Base-by-base conservation (phyloP, 306 rosid genomes). In the Corylus americana region DNA sequence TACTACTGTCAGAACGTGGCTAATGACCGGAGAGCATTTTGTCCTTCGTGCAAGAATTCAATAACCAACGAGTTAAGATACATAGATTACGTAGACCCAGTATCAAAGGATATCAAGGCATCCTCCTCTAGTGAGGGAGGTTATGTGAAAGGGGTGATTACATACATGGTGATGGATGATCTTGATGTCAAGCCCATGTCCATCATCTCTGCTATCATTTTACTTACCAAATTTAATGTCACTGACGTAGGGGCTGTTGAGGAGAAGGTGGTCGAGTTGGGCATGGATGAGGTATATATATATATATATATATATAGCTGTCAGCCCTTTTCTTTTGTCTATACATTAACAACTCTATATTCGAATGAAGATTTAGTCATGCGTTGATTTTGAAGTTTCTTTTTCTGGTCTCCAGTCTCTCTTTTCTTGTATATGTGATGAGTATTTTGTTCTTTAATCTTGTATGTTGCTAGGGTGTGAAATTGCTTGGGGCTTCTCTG, bases 91-190 rank as follows among this genome's bases (percentile, higher is more conserved):
- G 1, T 22, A 8, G 64, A 9, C 64, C 11, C 64, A 31, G 35
- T 31, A 58, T 18, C 58, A 7, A 11, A 1, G 7, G 10, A 31
- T 14, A 10, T 0, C 10, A 49, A 58, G 73, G 11, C 58, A 48
- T 70, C 13, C 18, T 11, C 39, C 4, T 16, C 17, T 8, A 13
- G n/a, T 14, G 76, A 8, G 39, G 74, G 75, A 27, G 81, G 83
- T 6, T 86, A 17, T 54, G 82, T 78, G 54, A 78, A 53, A 61
- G 88, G 70, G 3, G 9, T 66, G 16, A 82, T 68, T 1, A 87
- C 84, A 0, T 87, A 81, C 73, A 81, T 84, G 83, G 76, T 87
- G 3, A 81, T 69, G 84, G 88, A 87, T 74, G 73, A 87, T 48
- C 61, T 87, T 3, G 80, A 20, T 7, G 87, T 85, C 22, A 74